These are phyloP conservation scores for Lepidium didymum DNA, from an alignment of 345 rosid genomes.

Conservation along the genomic window DNA sequence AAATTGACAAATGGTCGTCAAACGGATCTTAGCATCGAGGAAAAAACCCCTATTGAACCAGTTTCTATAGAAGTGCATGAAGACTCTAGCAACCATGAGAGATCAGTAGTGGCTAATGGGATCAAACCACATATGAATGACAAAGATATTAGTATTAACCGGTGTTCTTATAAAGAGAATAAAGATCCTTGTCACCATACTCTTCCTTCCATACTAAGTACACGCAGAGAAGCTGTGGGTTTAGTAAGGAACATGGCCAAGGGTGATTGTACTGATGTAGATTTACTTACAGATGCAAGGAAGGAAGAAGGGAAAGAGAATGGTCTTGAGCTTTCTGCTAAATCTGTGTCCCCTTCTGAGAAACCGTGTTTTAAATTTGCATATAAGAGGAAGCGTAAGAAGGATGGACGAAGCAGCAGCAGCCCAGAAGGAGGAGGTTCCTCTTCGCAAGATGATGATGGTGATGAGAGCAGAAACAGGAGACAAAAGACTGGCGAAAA, in stretches of 20 bases:
- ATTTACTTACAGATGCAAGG: background rate
- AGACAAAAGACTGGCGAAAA: constrained; percentile 41
- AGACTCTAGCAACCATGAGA: constrained; percentile 28
- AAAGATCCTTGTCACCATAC: constrained; percentile 29
- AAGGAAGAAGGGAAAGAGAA: constrained; percentile 32
- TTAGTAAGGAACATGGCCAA: constrained; percentile 30
- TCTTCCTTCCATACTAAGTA: constrained; percentile 60
- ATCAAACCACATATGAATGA: constrained; percentile 26
- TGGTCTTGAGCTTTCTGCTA: constrained; percentile 25
- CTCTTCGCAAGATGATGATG: constrained; percentile 34
- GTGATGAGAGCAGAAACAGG: constrained; percentile 32
- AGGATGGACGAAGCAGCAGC: constrained; percentile 40
- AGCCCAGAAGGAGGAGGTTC: constrained; percentile 29
- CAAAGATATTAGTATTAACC: constrained; percentile 16
- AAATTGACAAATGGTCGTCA: constrained; percentile 22
- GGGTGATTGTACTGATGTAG: constrained; percentile 3
- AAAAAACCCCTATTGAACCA: constrained; percentile 6
- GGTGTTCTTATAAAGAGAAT: constrained; percentile 37
- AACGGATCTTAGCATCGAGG: background rate
- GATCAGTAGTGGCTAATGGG: constrained; percentile 23
- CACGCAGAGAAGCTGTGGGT: constrained; percentile 47
- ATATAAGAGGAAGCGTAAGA: constrained; percentile 69
- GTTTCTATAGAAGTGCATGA: constrained; percentile 11
- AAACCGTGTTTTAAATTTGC: constrained; percentile 49
- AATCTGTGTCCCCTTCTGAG: constrained; percentile 17